phyloP scores from a whole-genome alignment of 129 eudicot species.

The Flaveria trinervia region DNA sequence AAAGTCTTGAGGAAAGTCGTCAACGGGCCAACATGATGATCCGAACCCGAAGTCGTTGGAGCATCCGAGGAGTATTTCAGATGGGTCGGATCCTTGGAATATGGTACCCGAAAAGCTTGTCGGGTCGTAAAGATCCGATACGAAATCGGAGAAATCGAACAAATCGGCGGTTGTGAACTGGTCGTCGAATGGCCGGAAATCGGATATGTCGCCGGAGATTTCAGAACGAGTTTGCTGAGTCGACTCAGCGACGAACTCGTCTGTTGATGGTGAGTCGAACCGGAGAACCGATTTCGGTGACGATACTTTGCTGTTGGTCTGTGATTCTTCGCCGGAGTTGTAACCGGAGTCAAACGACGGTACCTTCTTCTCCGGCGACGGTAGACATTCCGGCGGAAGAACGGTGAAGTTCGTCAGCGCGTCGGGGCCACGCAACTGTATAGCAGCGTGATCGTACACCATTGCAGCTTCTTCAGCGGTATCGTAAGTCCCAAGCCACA shows the following conservation, averaged over 20 bases:
- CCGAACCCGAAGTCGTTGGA: conserved; percentile 43
- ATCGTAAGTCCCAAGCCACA: conserved; percentile 94
- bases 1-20: conserved; percentile 63
- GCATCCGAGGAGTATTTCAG: conserved; percentile 23
- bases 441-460: conserved; percentile 98
- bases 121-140: conserved; percentile 56
- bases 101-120: conserved; percentile 29
- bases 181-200: conserved; percentile 40
- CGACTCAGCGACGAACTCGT: conserved; percentile 50
- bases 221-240: conserved; percentile 14
- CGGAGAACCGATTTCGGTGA: conserved; percentile 79
- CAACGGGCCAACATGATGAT: conserved; percentile 42
- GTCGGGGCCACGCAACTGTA: conserved; percentile 91
- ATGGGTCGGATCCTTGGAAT: conserved; percentile 33
- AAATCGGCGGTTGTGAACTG: conserved; percentile 39
- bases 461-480: conserved; percentile 99
- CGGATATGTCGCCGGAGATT: conserved; percentile 18
- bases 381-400: conserved; percentile 30
- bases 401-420: conserved; percentile 82
- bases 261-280: conserved; percentile 30
- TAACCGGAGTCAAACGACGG: conserved; percentile 44
- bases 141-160: conserved; percentile 46
- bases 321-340: conserved; percentile 61
- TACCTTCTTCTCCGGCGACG: conserved; percentile 15
- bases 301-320: conserved; percentile 25